Base-by-base conservation (phyloP, 2,329 filamentous ascomycete genomes). In the Aspergillus viridinutans region DNA sequence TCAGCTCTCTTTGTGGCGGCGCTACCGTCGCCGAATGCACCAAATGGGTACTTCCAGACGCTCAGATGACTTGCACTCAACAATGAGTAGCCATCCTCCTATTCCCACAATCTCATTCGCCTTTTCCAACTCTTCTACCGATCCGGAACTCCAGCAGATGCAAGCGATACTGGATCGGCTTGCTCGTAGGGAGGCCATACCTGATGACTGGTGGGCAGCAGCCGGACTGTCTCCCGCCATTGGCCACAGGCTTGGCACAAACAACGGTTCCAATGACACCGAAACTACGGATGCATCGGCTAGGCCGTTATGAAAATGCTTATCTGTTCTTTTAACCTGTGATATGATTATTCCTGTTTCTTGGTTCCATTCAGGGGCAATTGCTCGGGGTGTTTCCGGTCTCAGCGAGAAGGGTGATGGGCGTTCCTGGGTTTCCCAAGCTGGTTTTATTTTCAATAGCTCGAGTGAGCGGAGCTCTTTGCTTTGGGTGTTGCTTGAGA, bases 151-250 rank as follows among this genome's bases (percentile, higher is more conserved):
- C 26, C 80, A 83, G 23, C 84, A 86, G 49, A 88, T 92, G 82
- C 87, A 90, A 64, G 81, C 81, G 52, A 88, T 95, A 49, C 80
- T 94, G 38, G 85, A 87, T 63, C 82, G 85, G 47, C 80, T 95
- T 54, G 85, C 87, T 35, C 81, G 83, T 20, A 80, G 89, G 25
- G 83, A 90, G 67, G 89, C 92, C 64, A 88, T 94, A 54, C 88
- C 90, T 0, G 90, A 94, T 59, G 86, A 90, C 61, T 92, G 88
- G 85, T 95, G 90, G 90, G 84, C 84, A 57, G 82, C 84, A 66
- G 86, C 82, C 57, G 88, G 88, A 45, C 80, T 90, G 61, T 86
- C 80, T 66, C 83, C 86, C 61, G 86, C 80, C 14, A 65, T 75
- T 42, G 65, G 66, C 52, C 69, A 67, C 28, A 65, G 69, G 52